Evolutionary conservation across 2,329 filamentous ascomycete genomes (phyloP), one percentile per base, ranked within the genome.

Genomic region (Gliomastix tumulicola): DNA sequence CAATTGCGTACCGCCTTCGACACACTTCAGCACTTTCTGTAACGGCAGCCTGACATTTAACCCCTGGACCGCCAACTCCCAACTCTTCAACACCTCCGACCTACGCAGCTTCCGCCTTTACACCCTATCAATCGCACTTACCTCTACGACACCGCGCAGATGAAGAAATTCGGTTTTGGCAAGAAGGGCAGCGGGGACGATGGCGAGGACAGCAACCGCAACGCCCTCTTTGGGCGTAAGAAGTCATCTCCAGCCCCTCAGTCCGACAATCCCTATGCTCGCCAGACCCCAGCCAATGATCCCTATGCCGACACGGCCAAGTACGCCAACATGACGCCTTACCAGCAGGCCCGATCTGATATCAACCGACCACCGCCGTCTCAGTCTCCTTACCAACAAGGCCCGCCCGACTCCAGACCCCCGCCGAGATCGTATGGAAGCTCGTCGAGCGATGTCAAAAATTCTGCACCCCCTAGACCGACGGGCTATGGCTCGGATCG

Each of bases 121-220:
- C n/a, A n/a, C n/a, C n/a, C n/a, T n/a, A n/a, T n/a, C n/a, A n/a
- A n/a, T n/a, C n/a, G n/a, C n/a, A n/a, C n/a, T n/a, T n/a, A n/a
- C n/a, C n/a, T n/a, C n/a, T n/a, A n/a, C n/a, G n/a, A n/a, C n/a
- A n/a, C n/a, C n/a, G n/a, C n/a, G n/a, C 57, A 42, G 43, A 81
- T 81, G 76, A 74, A 70, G 62, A 77, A 74, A 48, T 77, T 80
- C 47, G 70, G 71, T 34, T 70, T 78, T 44, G 65, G 73, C 44
- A 76, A 71, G 59, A 79, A 75, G 51, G 56, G 55, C 35, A 63
- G 68, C 37, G 56, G 54, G 34, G 64, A 69, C 36, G 71, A 71
- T 36, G 58, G 54, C 46, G 71, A 71, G 40, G 65, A 73, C 31
- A 51, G 60, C 37, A 68, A 57, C 45, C 66, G 69, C 38, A 60